These are phyloP conservation scores for Rubroshorea leprosula DNA, from an alignment of 345 rosid genomes.

Conservation along the genomic window DNA sequence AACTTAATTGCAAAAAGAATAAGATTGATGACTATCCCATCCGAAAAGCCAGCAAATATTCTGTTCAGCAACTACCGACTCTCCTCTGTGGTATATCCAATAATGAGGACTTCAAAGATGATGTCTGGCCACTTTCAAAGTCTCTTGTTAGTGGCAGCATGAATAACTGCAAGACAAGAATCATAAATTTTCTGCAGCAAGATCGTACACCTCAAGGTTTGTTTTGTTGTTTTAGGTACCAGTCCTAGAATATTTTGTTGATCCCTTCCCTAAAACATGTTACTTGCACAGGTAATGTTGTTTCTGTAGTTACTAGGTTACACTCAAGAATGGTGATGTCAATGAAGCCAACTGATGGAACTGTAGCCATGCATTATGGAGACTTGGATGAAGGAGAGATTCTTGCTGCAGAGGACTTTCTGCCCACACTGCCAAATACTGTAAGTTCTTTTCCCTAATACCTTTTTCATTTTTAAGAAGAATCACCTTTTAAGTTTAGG, in stretches of 20 bases:
- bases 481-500: neutral
- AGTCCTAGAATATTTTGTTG: constrained; percentile 7
- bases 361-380: constrained; percentile 78
- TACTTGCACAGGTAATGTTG: constrained; percentile 37
- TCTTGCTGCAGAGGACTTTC: constrained; percentile 62
- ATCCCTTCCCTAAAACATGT: constrained; percentile 6
- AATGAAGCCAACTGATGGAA: constrained; percentile 77
- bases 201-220: constrained; percentile 76
- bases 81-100: constrained; percentile 40
- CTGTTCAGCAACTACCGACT: constrained; percentile 27
- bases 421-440: constrained; percentile 70
- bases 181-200: constrained; percentile 40
- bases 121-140: constrained; percentile 52
- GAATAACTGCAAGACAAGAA: constrained; percentile 72
- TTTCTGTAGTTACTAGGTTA: constrained; percentile 37
- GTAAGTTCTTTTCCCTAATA: constrained; percentile 42
- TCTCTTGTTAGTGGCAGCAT: constrained; percentile 74
- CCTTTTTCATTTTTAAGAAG: neutral
- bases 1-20: constrained; percentile 59
- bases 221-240: constrained; percentile 17
- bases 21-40: constrained; percentile 46
- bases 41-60: constrained; percentile 36
- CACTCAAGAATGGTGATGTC: constrained; percentile 58
- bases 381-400: constrained; percentile 67
- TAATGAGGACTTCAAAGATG: constrained; percentile 63